Conservation (phyloP, 1,284 basidiomycete genomes). For the Tilletia caries region DNA sequence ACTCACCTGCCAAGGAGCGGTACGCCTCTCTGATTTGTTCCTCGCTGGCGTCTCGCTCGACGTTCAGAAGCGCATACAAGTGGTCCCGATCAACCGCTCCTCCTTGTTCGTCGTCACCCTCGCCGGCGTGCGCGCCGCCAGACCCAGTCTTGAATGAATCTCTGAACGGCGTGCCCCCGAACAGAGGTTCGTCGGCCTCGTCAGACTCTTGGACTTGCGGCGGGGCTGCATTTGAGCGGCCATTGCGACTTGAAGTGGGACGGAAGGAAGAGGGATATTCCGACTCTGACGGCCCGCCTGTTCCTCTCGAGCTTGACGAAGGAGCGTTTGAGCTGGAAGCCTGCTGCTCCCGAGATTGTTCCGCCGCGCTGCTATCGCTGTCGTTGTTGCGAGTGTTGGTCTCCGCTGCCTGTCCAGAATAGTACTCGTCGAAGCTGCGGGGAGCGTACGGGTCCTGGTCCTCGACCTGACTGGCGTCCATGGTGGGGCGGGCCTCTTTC, state of each 20-base stretch:
- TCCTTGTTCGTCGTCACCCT: background rate
- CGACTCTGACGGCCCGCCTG: no score
- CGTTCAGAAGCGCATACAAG: slow-evolving; percentile 61
- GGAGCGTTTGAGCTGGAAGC: no score
- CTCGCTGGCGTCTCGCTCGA: slow-evolving; percentile 65
- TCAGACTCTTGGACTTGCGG: slow-evolving; percentile 18
- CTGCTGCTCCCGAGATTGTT: no score
- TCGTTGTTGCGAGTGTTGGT: no score
- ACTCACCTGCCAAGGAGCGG: slow-evolving; percentile 61
- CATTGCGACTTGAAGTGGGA: no score
- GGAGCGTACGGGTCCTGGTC: slow-evolving; percentile 8
- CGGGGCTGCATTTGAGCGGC: no score
- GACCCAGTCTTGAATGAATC: background rate
- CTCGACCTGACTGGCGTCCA: slow-evolving; percentile 9
- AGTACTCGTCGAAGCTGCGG: slow-evolving; percentile 12
- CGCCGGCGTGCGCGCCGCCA: background rate
- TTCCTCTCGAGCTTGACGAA: no score
- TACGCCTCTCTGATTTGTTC: slow-evolving; percentile 71
- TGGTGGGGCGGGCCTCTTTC: background rate
- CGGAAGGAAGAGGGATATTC: no score
- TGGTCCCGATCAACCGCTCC: slow-evolving; percentile 17
- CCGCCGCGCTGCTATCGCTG: background rate
- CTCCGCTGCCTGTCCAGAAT: background rate
- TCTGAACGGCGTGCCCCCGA: slow-evolving; percentile 46
- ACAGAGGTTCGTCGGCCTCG: slow-evolving; percentile 39